A percentile compares a stretch with the other conserved stretches of the same genome.
Evolutionary conservation across 1,139 yeast species (phyloP).

Genomic region (Pichia sp.): DNA sequence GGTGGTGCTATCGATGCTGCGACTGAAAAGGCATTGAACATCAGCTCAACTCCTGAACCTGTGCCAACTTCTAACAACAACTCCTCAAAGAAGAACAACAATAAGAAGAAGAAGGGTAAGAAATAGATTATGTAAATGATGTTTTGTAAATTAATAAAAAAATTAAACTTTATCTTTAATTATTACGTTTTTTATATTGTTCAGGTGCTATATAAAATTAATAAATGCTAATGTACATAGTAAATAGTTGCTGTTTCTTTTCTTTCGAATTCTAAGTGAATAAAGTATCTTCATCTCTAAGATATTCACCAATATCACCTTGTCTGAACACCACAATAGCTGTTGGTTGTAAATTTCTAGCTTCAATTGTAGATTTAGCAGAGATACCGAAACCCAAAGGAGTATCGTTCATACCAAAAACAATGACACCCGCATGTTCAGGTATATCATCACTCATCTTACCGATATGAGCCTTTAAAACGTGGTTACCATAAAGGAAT

Average conservation of each 20-base stretch:
- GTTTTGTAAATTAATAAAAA: no score
- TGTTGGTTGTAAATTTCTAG: constrained; percentile 86
- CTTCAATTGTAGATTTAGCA: constrained; percentile 89
- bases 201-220: background rate
- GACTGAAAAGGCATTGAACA: constrained; percentile 40
- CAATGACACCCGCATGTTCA: constrained; percentile 94
- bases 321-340: constrained; percentile 96
- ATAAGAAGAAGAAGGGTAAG: constrained; percentile 22
- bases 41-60: constrained; percentile 23
- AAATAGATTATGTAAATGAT: constrained; percentile 15
- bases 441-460: constrained; percentile 97
- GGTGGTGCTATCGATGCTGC: constrained; percentile 67
- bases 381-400: constrained; percentile 97
- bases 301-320: constrained; percentile 96
- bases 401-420: constrained; percentile 87
- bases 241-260: background rate
- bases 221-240: background rate
- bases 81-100: constrained; percentile 27
- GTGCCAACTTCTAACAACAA: constrained; percentile 19
- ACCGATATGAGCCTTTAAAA: constrained; percentile 94
- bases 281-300: constrained; percentile 96
- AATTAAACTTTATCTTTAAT: no score
- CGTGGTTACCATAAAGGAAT: constrained; percentile 93
- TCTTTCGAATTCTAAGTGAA: constrained; percentile 53
- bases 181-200: background rate